A percentile compares a stretch with the other conserved stretches of the same genome.
phyloP scores from a whole-genome alignment of 2,329 filamentous ascomycete genomes.

The Xylariaceae sp. region DNA sequence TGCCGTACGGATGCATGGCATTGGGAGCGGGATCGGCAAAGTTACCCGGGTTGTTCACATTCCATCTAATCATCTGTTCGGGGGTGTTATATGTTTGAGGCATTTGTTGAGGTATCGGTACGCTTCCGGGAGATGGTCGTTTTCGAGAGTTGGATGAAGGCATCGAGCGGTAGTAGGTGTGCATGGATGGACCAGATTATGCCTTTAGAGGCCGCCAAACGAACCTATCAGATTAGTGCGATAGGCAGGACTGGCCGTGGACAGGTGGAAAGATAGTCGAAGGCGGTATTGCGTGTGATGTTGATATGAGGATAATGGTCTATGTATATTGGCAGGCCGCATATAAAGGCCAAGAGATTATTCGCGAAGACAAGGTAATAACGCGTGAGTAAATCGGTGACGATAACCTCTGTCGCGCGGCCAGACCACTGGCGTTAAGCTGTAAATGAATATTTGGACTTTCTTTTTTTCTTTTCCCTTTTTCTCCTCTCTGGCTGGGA shows the following conservation, averaged over 20 bases:
- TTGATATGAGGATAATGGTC: neutral
- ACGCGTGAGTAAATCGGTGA: conserved; percentile 20
- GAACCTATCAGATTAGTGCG: neutral
- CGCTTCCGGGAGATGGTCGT: conserved; percentile 32
- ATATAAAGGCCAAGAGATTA: neutral
- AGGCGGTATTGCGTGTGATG: neutral
- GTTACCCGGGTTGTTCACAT: conserved; percentile 35
- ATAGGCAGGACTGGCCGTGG: neutral
- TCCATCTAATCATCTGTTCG: conserved; percentile 53
- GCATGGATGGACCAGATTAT: conserved; percentile 26
- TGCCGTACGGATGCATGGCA: conserved; percentile 32
- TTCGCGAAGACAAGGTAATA: conserved; percentile 7
- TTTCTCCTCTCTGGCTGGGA: neutral
- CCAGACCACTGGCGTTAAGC: conserved; percentile 21
- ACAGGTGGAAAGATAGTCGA: neutral
- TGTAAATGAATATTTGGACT: neutral
- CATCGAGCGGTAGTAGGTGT: conserved; percentile 29
- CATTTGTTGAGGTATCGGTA: conserved; percentile 36
- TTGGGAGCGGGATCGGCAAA: conserved; percentile 33
- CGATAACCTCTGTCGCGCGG: conserved; percentile 20
- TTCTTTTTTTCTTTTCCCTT: neutral
- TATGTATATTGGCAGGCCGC: neutral
- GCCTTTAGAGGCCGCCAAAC: conserved; percentile 8
- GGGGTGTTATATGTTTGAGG: conserved; percentile 38
- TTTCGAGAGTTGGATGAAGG: conserved; percentile 33